Conservation (phyloP, 352 stramenopile species). For the Phytopythium mirpurense region DNA sequence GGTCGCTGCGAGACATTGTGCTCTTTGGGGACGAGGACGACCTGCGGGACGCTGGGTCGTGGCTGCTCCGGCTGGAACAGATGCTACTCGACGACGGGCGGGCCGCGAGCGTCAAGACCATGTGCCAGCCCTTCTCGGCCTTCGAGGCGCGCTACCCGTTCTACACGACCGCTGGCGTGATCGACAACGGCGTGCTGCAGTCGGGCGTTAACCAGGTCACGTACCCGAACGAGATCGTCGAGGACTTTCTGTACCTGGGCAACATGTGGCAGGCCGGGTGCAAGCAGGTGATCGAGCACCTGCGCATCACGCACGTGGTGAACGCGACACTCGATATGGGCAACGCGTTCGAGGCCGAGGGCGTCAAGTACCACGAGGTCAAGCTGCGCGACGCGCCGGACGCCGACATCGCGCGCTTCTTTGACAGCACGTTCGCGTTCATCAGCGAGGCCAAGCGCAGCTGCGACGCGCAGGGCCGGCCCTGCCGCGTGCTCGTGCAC, state of each 20-base stretch:
- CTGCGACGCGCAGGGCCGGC: slow-evolving; percentile 10
- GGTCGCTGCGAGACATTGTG: slow-evolving; percentile 46
- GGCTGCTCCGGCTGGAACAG: slow-evolving; percentile 31
- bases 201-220: slow-evolving; percentile 32
- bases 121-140: slow-evolving; percentile 28
- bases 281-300: slow-evolving; percentile 38
- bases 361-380: slow-evolving; percentile 55
- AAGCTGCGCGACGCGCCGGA: slow-evolving; percentile 43
- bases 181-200: slow-evolving; percentile 19
- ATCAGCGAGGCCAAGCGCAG: slow-evolving; percentile 25
- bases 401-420: slow-evolving; percentile 39
- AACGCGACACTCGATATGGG: slow-evolving; percentile 54
- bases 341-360: slow-evolving; percentile 44
- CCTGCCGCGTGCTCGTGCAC: slow-evolving; percentile 53
- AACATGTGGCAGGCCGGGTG: slow-evolving; percentile 74
- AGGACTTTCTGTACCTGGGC: slow-evolving; percentile 59
- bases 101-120: slow-evolving; percentile 36
- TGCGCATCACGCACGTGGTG: slow-evolving; percentile 71
- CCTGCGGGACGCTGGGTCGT: slow-evolving; percentile 19
- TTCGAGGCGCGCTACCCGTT: slow-evolving; percentile 63
- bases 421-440: slow-evolving; percentile 42
- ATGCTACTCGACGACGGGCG: slow-evolving; percentile 42
- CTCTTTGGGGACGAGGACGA: slow-evolving; percentile 35
- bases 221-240: slow-evolving; percentile 70
- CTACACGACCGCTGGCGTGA: slow-evolving; percentile 35